Evolutionary conservation across 2,329 filamentous ascomycete species (phyloP).

Genomic region (Neofusicoccum sp.): DNA sequence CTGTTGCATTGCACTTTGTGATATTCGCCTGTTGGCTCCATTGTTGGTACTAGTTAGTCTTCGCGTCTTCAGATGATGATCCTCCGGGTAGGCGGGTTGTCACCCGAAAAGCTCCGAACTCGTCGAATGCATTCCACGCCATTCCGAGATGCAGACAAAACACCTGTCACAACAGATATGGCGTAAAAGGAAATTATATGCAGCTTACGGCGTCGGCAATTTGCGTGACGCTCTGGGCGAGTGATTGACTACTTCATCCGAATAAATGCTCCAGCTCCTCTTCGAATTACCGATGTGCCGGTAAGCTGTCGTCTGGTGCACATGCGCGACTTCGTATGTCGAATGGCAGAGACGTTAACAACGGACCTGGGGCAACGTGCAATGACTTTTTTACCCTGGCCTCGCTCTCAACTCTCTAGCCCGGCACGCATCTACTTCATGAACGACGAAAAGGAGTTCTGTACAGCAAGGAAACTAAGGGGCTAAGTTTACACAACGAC

Average conservation of each 20-base stretch:
- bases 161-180: background rate
- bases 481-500: slow-evolving; percentile 18
- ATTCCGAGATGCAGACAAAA: background rate
- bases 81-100: background rate
- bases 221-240: no score
- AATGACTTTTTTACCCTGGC: background rate
- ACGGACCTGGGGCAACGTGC: background rate
- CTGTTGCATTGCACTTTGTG: no score
- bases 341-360: no score
- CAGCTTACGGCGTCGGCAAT: no score
- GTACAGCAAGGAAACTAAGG: slow-evolving; percentile 19
- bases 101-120: slow-evolving; percentile 9
- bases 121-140: background rate
- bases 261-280: no score
- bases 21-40: background rate
- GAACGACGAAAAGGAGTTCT: slow-evolving; percentile 13
- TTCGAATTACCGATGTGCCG: no score
- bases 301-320: no score
- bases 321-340: no score
- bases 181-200: no score
- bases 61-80: no score
- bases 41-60: background rate
- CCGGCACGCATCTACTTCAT: slow-evolving; percentile 3
- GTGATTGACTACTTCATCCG: no score
- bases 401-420: background rate